Conservation (phyloP, 805 yeast species). For the Priceomyces fermenticarens region DNA sequence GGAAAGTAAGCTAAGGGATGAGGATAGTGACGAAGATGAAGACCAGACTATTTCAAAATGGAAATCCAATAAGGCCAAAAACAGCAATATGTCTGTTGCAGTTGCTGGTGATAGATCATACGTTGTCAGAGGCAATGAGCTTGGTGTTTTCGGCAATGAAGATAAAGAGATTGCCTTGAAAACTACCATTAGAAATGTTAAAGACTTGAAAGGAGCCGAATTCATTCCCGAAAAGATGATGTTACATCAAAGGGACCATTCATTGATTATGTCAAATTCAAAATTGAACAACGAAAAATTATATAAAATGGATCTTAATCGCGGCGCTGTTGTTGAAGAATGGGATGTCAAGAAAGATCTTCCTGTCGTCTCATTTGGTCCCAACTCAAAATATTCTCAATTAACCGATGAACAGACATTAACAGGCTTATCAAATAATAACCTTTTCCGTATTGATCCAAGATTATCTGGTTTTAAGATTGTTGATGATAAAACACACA, state of each 20-base stretch:
- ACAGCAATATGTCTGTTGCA: slow-evolving; percentile 70
- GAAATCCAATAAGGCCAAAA: slow-evolving; percentile 37
- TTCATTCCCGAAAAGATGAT: slow-evolving; percentile 61
- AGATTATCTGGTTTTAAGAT: slow-evolving; percentile 57
- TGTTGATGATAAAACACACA: slow-evolving; percentile 44
- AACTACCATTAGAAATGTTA: slow-evolving; percentile 64
- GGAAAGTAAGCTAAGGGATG: slow-evolving; percentile 10
- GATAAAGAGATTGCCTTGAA: slow-evolving; percentile 53
- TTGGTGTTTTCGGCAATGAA: slow-evolving; percentile 74
- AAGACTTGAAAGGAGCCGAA: slow-evolving; percentile 46
- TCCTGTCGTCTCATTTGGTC: slow-evolving; percentile 59
- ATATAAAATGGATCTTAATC: slow-evolving; percentile 73
- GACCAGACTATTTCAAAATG: slow-evolving; percentile 23
- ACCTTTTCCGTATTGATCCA: slow-evolving; percentile 78
- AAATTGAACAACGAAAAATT: slow-evolving; percentile 40
- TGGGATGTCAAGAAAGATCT: slow-evolving; percentile 58
- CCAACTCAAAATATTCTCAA: slow-evolving; percentile 72
- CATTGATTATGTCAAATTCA: slow-evolving; percentile 63
- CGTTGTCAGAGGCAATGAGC: slow-evolving; percentile 72
- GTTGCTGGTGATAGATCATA: slow-evolving; percentile 67
- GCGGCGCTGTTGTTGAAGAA: slow-evolving; percentile 83
- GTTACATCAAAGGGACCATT: slow-evolving; percentile 73
- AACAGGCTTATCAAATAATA: slow-evolving; percentile 62
- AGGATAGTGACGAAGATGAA: slow-evolving; percentile 30
- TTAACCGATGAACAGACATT: slow-evolving; percentile 71